These are phyloP conservation scores for Odonthalia washingtoniensis DNA, from an alignment of 31 red algal genomes.

Conservation along the genomic window DNA sequence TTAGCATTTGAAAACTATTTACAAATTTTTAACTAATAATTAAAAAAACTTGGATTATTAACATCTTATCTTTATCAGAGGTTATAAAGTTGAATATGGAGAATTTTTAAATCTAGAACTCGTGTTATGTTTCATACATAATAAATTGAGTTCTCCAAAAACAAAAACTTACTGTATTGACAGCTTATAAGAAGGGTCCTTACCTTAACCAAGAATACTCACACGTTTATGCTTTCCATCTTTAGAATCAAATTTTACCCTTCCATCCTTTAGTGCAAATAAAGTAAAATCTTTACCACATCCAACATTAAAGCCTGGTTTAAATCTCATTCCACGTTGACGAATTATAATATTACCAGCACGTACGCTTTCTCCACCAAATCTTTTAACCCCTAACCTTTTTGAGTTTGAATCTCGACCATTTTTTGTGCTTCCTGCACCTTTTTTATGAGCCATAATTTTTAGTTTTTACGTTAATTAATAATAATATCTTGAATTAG, in stretches of 20 bases:
- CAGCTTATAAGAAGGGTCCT: no score
- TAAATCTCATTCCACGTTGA: slow-evolving; percentile 46
- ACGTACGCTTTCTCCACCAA: slow-evolving; percentile 31
- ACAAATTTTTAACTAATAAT: no score
- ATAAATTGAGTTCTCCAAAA: no score
- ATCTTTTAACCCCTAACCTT: slow-evolving; percentile 57
- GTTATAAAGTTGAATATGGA: no score
- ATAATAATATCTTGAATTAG: neutral
- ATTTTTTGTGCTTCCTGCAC: slow-evolving; percentile 8
- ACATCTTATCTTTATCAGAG: no score
- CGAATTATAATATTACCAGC: slow-evolving; percentile 53
- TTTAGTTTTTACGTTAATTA: neutral
- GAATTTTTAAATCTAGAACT: no score
- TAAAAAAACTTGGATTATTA: no score
- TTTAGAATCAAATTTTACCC: slow-evolving; percentile 39
- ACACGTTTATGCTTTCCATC: slow-evolving; percentile 24
- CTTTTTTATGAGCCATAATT: slow-evolving; percentile 18
- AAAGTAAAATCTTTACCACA: slow-evolving; percentile 37
- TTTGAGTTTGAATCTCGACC: slow-evolving; percentile 33
- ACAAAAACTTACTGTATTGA: no score
- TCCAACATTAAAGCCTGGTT: slow-evolving; percentile 31
- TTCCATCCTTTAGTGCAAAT: slow-evolving; percentile 41
- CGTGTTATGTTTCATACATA: no score
- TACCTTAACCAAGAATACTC: neutral
- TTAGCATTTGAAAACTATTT: no score